Conservation (phyloP, 2,329 filamentous ascomycete genomes). For the Exophiala bonariae region DNA sequence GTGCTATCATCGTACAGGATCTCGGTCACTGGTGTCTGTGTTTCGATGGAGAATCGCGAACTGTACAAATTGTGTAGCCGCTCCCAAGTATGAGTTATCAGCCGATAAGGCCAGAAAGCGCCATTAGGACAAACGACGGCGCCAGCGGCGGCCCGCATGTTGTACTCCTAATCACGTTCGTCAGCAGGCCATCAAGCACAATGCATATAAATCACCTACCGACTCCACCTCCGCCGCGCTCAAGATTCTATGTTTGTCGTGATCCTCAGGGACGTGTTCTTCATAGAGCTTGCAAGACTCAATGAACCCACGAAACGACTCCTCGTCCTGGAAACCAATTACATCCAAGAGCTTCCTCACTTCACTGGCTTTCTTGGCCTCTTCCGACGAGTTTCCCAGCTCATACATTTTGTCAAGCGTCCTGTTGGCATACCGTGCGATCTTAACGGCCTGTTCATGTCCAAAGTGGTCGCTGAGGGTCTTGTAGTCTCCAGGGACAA, state of each 20-base stretch:
- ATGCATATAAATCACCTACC: slow-evolving; percentile 6
- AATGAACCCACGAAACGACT: slow-evolving; percentile 5
- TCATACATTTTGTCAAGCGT: slow-evolving; percentile 16
- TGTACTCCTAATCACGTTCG: slow-evolving; percentile 13
- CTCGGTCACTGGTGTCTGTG: slow-evolving; percentile 30
- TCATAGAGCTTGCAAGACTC: slow-evolving; percentile 11
- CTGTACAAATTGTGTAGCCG: slow-evolving; percentile 14
- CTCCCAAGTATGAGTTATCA: slow-evolving; percentile 32
- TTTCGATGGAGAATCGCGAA: slow-evolving; percentile 27
- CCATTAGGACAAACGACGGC: slow-evolving; percentile 29
- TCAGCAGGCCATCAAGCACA: neutral
- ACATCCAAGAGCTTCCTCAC: slow-evolving; percentile 10
- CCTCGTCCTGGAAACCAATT: slow-evolving; percentile 11
- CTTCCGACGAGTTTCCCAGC: slow-evolving; percentile 11
- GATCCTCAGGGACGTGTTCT: slow-evolving; percentile 11
- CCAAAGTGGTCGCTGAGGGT: slow-evolving; percentile 7
- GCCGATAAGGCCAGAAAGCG: slow-evolving; percentile 38
- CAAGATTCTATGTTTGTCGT: slow-evolving; percentile 1
- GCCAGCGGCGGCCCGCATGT: slow-evolving; percentile 22
- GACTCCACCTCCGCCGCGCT: slow-evolving; percentile 11
- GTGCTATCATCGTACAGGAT: slow-evolving; percentile 24
- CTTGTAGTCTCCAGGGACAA: slow-evolving; percentile 3
- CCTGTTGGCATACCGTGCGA: slow-evolving; percentile 8
- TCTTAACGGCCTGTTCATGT: slow-evolving; percentile 11
- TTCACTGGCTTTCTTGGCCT: slow-evolving; percentile 9